Evolutionary conservation across 306 rosid genomes (phyloP).

Genomic region (Coriaria nepalensis): DNA sequence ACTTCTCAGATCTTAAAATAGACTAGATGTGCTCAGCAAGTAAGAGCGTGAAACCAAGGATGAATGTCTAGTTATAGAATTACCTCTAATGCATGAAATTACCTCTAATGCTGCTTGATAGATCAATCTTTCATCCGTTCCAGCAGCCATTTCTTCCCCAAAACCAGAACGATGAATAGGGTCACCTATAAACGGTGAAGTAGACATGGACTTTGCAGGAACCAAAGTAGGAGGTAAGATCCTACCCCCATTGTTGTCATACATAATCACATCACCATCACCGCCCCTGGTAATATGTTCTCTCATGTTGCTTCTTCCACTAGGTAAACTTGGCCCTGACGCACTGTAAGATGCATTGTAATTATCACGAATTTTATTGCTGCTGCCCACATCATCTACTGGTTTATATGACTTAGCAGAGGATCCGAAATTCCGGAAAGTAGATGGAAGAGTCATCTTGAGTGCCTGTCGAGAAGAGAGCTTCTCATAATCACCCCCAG

Average conservation of each 20-base stretch:
- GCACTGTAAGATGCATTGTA: slow-evolving; percentile 24
- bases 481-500: slow-evolving; percentile 34
- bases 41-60: too few species aligned
- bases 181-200: slow-evolving; percentile 46
- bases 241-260: slow-evolving; percentile 47
- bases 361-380: slow-evolving; percentile 27
- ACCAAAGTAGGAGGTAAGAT: slow-evolving; percentile 43
- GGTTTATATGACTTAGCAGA: slow-evolving; percentile 21
- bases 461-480: slow-evolving; percentile 55
- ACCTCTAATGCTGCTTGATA: slow-evolving; percentile 92
- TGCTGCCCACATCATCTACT: slow-evolving; percentile 31
- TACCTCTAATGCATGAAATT: slow-evolving; percentile 9
- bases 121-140: slow-evolving; percentile 64
- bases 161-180: slow-evolving; percentile 37
- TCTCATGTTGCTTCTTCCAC: slow-evolving; percentile 31
- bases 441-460: slow-evolving; percentile 49
- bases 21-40: too few species aligned
- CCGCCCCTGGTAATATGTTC: slow-evolving; percentile 31
- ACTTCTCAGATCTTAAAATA: too few species aligned
- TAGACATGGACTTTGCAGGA: slow-evolving; percentile 34
- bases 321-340: slow-evolving; percentile 36
- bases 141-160: slow-evolving; percentile 59
- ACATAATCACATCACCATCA: slow-evolving; percentile 33
- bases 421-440: slow-evolving; percentile 25
- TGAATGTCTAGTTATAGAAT: too few species aligned